phyloP scores from a whole-genome alignment of 2,329 filamentous ascomycete species.

The Verticillium klebahnii region DNA sequence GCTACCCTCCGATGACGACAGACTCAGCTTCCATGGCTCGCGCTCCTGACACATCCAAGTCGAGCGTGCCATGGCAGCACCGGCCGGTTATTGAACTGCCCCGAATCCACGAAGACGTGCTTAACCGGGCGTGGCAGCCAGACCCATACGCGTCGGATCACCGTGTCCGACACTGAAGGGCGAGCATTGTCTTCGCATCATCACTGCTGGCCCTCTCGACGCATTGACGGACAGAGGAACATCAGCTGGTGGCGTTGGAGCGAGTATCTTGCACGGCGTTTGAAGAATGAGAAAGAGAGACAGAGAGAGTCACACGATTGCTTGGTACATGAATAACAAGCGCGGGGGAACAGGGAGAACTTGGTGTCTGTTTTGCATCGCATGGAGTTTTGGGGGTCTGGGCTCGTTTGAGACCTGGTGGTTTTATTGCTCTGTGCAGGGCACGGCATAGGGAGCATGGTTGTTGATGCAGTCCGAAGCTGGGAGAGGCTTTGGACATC shows the following conservation, averaged over 20 bases:
- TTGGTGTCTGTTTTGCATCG: slow-evolving; percentile 7
- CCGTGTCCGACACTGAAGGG: neutral
- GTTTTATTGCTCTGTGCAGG: neutral
- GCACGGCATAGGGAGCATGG: neutral
- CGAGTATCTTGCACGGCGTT: too few relatives aligned
- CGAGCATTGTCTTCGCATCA: too few relatives aligned
- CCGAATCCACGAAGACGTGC: slow-evolving; percentile 43
- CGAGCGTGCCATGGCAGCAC: slow-evolving; percentile 30
- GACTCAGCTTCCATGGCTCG: slow-evolving; percentile 25
- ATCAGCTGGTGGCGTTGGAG: too few relatives aligned
- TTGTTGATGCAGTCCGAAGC: neutral
- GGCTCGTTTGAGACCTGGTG: neutral
- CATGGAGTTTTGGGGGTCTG: slow-evolving; percentile 1
- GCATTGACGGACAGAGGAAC: too few relatives aligned
- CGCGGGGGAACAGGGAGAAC: neutral
- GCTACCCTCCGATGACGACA: slow-evolving; percentile 30
- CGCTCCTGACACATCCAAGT: slow-evolving; percentile 32
- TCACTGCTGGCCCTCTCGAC: too few relatives aligned
- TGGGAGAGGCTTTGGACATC: neutral
- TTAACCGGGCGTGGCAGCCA: slow-evolving; percentile 44
- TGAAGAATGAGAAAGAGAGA: too few relatives aligned
- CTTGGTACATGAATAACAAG: neutral
- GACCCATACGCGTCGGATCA: slow-evolving; percentile 38
- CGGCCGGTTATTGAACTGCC: slow-evolving; percentile 33
- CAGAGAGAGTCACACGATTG: neutral